Conservation (phyloP, 2,329 filamentous ascomycete species). For the Chrysoporthe puriensis region DNA sequence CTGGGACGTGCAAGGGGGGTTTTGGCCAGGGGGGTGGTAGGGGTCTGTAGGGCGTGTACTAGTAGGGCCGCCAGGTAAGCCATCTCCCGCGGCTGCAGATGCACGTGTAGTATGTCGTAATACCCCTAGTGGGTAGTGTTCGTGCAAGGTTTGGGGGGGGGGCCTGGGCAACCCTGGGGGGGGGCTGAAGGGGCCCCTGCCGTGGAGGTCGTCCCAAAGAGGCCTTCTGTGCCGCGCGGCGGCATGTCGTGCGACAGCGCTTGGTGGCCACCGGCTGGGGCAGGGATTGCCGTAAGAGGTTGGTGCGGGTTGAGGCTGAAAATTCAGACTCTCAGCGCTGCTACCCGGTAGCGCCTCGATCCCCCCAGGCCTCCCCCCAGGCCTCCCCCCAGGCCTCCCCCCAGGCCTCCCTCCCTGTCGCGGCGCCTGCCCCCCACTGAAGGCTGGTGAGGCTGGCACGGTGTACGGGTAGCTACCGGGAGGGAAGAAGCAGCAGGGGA, state of each 20-base stretch:
- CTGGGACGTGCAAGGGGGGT: background rate
- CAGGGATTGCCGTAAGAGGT: background rate
- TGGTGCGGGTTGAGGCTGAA: slow-evolving; percentile 8
- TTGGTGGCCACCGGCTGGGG: background rate
- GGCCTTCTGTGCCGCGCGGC: slow-evolving; percentile 2
- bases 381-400: background rate
- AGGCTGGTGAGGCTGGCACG: background rate
- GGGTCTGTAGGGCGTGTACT: background rate
- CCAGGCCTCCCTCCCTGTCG: background rate
- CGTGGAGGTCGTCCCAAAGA: background rate
- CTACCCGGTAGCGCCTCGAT: background rate
- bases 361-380: background rate
- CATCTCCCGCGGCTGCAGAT: background rate
- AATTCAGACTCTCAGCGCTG: too few species aligned
- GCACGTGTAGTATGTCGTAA: background rate
- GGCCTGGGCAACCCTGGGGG: background rate
- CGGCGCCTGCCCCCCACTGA: background rate
- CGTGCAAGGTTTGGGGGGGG: background rate
- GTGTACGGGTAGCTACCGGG: too few species aligned
- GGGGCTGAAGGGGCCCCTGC: background rate
- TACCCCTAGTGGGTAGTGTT: background rate
- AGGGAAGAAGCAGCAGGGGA: background rate
- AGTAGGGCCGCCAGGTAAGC: background rate
- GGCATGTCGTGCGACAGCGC: background rate
- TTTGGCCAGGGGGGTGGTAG: background rate